Base-by-base conservation (phyloP, 2,329 filamentous ascomycete genomes). In the Fusarium caatingaense region DNA sequence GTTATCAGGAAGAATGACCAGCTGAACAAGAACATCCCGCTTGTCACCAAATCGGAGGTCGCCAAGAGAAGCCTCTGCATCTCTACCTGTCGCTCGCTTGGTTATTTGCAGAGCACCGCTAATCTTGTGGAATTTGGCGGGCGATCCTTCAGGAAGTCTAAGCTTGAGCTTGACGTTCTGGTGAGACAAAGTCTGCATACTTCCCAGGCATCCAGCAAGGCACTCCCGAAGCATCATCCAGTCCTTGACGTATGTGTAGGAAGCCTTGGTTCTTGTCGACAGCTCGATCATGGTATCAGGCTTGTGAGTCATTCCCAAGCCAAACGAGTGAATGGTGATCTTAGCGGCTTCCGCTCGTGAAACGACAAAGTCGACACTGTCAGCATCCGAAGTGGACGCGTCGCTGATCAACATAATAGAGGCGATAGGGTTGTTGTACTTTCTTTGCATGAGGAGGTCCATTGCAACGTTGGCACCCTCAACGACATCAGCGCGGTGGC, bases 221-320 rank as follows among this genome's bases (percentile, higher is more conserved):
- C 96, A 98, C 80, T 99, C 96, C 28, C 96, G 91, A 37, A 99
- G 87, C 95, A 98, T 99, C 95, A 98, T 98, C 96, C 96, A 99
- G 80, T 99, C 96, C 82, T 98, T 99, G 73, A 99, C 94, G 76
- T 98, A 99, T 2, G 94, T 97, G 77, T 98, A 99, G 2, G 94
- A 97, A 7, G 94, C 96, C 82, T 98, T 99, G 6, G 96, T 99
- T 65, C 94, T 88, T 9, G 93, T 96, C 1, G 96, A 98, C 15
- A 99, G 84, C 81, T 98, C 95, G 68, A 99, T 97, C 94, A 99
- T 97, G 1, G 94, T 98, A 78, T 99, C 96, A 8, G 96, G 96
- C 81, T 98, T 98, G 81, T 99, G 96, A 1, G 95, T 98, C 84
- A 98, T 90, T 54, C 96, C 96, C 20, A 99, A 87, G 34, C 96